Base-by-base conservation (phyloP, 2,329 filamentous ascomycete species). In the Aspergillus pseudotamarii region DNA sequence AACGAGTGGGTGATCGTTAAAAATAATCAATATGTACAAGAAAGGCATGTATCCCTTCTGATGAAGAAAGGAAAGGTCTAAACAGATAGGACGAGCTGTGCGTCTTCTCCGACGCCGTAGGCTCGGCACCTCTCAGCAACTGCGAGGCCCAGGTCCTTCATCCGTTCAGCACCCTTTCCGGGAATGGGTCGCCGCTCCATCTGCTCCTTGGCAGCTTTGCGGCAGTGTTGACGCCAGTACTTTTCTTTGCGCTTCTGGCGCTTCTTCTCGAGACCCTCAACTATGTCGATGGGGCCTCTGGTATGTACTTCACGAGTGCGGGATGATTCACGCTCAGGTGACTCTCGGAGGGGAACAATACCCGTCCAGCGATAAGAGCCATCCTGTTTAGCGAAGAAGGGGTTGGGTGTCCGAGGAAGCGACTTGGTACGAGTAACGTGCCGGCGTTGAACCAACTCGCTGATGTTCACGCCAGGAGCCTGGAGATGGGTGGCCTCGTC, bases 201-300 rank as follows among this genome's bases (percentile, higher is more conserved):
- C 68, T 93, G 86, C 70, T 84, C 85, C 71, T 87, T 93, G 67
- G 89, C 88, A 62, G 89, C 90, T 72, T 93, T 92, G 75, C 93
- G 90, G 81, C 92, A 96, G 74, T 94, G 91, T 77, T 96, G 95
- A 72, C 94, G 90, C 75, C 92, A 90, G 73, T 93, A 91, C 79
- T 97, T 97, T 79, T 98, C 94, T 80, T 91, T 93, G 70, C 95
- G 91, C 68, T 95, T 89, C 81, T 95, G 92, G 30, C 94, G 90
- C 82, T 97, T 98, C 79, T 92, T 90, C 81, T 99, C 95, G 1
- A 99, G 86, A 10, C 95, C 95, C 78, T 97, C 96, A 79, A 97
- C 92, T 65, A 97, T 99, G 78, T 98, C 95, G 69, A 99, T 96
- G 41, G 95, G 94, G n/a, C 93, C 93, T 66, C 95, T 91, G 11